A percentile compares a stretch with the other conserved stretches of the same genome.
Evolutionary conservation across 305 asterid genomes (phyloP).

Genomic region (Solanum hybrid): DNA sequence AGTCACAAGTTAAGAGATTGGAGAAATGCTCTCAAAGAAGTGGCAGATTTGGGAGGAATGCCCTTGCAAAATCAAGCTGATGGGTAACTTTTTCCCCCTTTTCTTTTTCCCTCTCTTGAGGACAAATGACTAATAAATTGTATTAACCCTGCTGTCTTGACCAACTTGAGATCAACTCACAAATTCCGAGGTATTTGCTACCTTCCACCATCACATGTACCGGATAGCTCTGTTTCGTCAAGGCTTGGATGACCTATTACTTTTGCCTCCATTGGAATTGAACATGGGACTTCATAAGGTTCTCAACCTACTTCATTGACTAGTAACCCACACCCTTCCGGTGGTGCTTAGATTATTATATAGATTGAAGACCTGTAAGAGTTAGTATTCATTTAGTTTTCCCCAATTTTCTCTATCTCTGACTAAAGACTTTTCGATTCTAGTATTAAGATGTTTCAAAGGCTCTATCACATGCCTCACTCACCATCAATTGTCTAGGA

Average conservation of each 20-base stretch:
- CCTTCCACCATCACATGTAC: neutral
- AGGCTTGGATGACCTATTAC: neutral
- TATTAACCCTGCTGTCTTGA: neutral
- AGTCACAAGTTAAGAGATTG: neutral
- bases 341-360: neutral
- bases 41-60: slow-evolving; percentile 11
- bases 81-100: neutral
- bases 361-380: neutral
- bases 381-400: neutral
- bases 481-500: neutral
- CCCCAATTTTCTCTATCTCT: neutral
- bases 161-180: neutral
- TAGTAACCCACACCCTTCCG: neutral
- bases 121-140: neutral
- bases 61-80: slow-evolving; percentile 6
- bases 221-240: neutral
- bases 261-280: neutral
- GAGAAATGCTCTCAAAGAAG: slow-evolving; percentile 1
- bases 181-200: neutral
- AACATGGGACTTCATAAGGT: neutral
- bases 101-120: neutral
- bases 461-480: neutral
- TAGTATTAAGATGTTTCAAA: neutral
- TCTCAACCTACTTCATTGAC: neutral
- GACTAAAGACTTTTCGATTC: neutral